Evolutionary conservation across 768 basidiomycete genomes (phyloP).

Genomic region (Hericium coralloides): DNA sequence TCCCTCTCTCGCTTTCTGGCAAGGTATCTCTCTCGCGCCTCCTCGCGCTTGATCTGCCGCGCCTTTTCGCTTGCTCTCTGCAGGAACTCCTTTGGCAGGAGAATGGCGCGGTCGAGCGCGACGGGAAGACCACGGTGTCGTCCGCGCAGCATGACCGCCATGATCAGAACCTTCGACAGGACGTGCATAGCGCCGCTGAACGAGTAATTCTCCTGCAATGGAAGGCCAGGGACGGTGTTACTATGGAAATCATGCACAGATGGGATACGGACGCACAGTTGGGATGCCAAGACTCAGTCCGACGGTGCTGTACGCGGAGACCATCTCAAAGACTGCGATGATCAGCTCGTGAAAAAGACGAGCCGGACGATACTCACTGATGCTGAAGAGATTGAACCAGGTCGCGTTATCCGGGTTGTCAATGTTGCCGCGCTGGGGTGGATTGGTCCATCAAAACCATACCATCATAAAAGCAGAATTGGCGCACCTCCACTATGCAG

Average conservation of each 20-base stretch:
- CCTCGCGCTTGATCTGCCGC: neutral
- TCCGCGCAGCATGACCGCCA: conserved; percentile 72
- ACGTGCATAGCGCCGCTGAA: conserved; percentile 54
- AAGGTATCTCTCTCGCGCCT: no score
- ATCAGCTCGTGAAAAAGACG: conserved; percentile 20
- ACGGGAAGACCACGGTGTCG: conserved; percentile 65
- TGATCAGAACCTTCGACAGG: conserved; percentile 64
- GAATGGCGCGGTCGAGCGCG: conserved; percentile 51
- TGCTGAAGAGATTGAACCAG: conserved; percentile 34
- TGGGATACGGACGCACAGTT: conserved; percentile 18
- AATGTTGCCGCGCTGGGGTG: conserved; percentile 20
- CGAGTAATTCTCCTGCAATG: conserved; percentile 39
- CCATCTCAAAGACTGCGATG: conserved; percentile 8
- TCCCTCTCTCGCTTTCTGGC: no score
- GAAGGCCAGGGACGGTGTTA: neutral
- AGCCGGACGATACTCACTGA: conserved; percentile 16
- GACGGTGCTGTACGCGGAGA: conserved; percentile 22
- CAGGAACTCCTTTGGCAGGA: conserved; percentile 6
- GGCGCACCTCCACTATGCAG: conserved; percentile 35
- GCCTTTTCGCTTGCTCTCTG: conserved; percentile 2
- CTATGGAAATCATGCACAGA: conserved; percentile 9
- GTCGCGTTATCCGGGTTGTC: conserved; percentile 18
- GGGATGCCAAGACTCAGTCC: conserved; percentile 37
- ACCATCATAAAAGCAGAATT: no score
- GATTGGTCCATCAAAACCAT: neutral